Evolutionary conservation across 805 yeast genomes (phyloP), one percentile per base, ranked within the genome.

Genomic region (Metschnikowia anglica): DNA sequence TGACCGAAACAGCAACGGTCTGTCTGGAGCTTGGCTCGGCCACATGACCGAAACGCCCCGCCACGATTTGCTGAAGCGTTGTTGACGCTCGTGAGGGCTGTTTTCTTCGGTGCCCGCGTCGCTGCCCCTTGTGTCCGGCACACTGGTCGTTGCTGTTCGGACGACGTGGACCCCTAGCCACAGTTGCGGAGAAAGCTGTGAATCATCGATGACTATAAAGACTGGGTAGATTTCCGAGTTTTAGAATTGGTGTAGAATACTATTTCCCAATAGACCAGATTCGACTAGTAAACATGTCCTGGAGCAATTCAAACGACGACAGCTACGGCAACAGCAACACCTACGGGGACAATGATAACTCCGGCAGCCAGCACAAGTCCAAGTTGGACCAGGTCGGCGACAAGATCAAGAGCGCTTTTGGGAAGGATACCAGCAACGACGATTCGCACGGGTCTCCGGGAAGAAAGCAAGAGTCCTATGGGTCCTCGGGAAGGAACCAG

Each of bases 381-480:
- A 36, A 18, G 18, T 24, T 41, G 13, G 40, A 29, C 4, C 30
- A 35, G 28, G 41, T 37, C 6, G 53, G 48, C 2, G 49, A 48
- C 33, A 49, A 44, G 39, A 42, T 49, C 34, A 49, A 48, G 36
- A 33, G 24, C n/a, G 49, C 43, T 4, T 40, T 49, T 13, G 50
- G 49, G 30, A 30, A 36, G 24, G 37, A 45, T 5, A 33, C 41
- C 15, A 38, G 39, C 37, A 15, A 29, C 37, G 37, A 41, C 24
- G 43, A 39, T 39, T 23, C 62, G n/a, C 59, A 56, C 41, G 65
- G 65, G 8, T 59, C 63, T n/a, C 52, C 59, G 19, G 45, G 39
- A 29, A 17, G 23, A 13, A 23, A 30, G 23, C 32, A 29, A 3
- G 40, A 38, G 35, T 37, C 66, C n/a, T 60, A 56, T 42, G 66